Evolutionary conservation across 2,329 filamentous ascomycete species (phyloP), one percentile per base, ranked within the genome.

Genomic region (Alternaria gansuensis): DNA sequence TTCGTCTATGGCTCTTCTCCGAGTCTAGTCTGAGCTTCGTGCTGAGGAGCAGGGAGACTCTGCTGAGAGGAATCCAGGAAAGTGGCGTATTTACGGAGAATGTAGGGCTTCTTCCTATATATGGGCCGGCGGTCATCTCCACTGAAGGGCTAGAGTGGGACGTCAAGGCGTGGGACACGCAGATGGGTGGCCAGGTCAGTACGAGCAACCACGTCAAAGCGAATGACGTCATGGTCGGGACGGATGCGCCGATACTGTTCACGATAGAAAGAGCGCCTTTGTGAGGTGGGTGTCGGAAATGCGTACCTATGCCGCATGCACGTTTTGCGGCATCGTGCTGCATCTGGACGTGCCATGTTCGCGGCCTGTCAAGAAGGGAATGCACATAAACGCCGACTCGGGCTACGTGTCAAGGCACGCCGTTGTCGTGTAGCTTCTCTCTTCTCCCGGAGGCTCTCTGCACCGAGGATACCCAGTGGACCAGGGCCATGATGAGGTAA

Each of bases 91-190:
- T 97, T 69, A 91, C 85, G 6, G 89, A 91, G 74, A 88, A 96
- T 72, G 85, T 96, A 29, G 95, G 95, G 9, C 91, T 99, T 63
- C 82, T 99, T 37, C 95, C 95, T 0, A 80, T 98, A 23, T 90
- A 88, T 55, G 91, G 89, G n/a, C 86, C 88, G 3, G 89, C 91
- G 45, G 77, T 84, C n/a, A 92, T 99, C 68, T 89, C 87, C 7
- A 96, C 92, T 0, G 79, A 82, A 13, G 95, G 95, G 0, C 81
- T 98, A 21, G 89, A 96, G 74, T 99, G 95, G 95, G 93, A 99
- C 78, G 91, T 99, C 1, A 75, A 83, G 59, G 82, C 92, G 60
- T 97, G 94, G 93, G 79, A 85, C 65, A 97, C 81, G 23, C 75
- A 79, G 49, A 80, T 83, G 73, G 81, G 81, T 14, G 76, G 77